Conservation (phyloP, 225 moss, liverwort and hornwort genomes). For the Thuidium tamariscinum region DNA sequence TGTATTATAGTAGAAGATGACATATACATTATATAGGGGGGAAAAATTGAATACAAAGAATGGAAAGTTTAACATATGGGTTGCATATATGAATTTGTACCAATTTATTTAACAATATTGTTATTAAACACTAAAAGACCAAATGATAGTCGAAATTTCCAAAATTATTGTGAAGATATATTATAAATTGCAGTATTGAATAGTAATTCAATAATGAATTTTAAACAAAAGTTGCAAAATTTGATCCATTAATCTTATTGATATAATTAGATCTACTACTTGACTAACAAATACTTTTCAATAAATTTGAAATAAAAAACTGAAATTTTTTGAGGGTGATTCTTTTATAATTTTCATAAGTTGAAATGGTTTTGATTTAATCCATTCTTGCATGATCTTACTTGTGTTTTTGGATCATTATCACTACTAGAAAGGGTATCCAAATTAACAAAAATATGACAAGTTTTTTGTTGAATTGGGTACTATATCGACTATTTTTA, state of each 20-base stretch:
- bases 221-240: neutral
- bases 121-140: neutral
- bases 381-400: too few species aligned
- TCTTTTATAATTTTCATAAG: neutral
- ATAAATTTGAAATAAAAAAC: neutral
- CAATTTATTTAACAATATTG: neutral
- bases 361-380: too few species aligned
- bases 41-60: neutral
- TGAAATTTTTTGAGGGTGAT: rapidly evolving
- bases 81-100: neutral
- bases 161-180: neutral
- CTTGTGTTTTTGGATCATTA: too few species aligned
- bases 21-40: rapidly evolving
- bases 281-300: neutral
- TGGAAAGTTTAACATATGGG: rapidly evolving
- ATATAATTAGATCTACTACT: neutral
- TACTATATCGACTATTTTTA: too few species aligned
- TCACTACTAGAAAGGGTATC: neutral
- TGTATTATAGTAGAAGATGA: neutral
- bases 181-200: neutral
- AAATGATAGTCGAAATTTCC: neutral
- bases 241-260: neutral
- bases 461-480: too few species aligned
- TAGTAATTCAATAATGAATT: neutral
- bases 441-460: too few species aligned